phyloP scores from a whole-genome alignment of 176 grass and related monocot species.

The Elymus sibiricus region DNA sequence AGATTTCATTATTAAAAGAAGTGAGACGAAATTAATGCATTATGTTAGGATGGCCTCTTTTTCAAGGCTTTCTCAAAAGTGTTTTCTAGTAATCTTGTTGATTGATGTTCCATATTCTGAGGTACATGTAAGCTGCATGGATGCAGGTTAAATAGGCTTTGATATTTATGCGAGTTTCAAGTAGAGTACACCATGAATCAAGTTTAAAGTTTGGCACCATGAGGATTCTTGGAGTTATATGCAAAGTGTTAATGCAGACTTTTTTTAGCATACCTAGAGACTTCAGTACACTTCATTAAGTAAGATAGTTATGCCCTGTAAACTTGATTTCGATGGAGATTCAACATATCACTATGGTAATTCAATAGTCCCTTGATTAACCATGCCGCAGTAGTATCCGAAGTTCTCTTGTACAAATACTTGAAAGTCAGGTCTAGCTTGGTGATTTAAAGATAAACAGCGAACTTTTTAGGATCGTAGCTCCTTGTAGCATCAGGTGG shows the following conservation, averaged over 20 bases:
- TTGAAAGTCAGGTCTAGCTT: neutral
- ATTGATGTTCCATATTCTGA: neutral
- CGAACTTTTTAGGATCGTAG: neutral
- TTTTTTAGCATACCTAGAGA: neutral
- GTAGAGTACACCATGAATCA: neutral
- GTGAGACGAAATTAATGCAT: constrained; percentile 1
- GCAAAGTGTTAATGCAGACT: neutral
- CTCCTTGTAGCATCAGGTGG: neutral
- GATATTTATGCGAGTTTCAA: neutral
- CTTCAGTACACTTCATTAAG: neutral
- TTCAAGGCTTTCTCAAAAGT: neutral
- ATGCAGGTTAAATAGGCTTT: neutral
- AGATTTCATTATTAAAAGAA: neutral
- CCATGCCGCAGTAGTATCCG: neutral
- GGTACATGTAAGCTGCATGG: neutral
- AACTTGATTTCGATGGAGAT: neutral
- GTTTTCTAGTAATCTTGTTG: neutral
- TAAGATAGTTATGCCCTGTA: neutral
- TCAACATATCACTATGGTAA: neutral
- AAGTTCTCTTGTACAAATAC: constrained; percentile 3
- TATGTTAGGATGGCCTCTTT: neutral
- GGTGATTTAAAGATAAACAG: neutral
- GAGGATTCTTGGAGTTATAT: neutral
- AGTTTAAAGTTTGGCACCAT: neutral
- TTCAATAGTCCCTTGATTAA: neutral